These are phyloP conservation scores for Fomitopsis pinicola DNA, from an alignment of 1,284 basidiomycete genomes.

Conservation along the genomic window DNA sequence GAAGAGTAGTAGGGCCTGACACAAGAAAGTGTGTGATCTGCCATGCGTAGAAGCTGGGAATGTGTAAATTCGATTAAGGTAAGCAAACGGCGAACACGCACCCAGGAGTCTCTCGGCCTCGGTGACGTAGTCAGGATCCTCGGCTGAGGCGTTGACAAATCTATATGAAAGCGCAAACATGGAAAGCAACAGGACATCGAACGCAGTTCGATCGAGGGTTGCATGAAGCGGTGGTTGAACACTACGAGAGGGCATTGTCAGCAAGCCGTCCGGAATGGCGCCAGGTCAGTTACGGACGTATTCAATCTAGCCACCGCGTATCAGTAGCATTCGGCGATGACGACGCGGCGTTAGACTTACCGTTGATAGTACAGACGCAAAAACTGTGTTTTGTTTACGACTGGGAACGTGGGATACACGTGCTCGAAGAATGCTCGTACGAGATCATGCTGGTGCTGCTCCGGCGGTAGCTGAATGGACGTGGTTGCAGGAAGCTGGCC, in stretches of 20 bases:
- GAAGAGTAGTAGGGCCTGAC: conserved; percentile 7
- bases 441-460: conserved; percentile 2
- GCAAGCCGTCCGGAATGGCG: neutral
- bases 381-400: conserved; percentile 3
- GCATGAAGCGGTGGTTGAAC: neutral
- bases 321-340: neutral
- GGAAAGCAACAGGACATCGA: conserved; percentile 4
- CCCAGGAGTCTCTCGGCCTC: conserved; percentile 5
- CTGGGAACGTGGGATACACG: conserved; percentile 10
- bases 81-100: neutral
- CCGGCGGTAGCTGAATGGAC: neutral
- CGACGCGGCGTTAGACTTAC: neutral
- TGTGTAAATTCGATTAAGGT: neutral
- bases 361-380: conserved; percentile 4
- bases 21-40: conserved; percentile 1
- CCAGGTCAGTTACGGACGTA: neutral
- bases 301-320: neutral
- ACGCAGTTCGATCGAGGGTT: neutral
- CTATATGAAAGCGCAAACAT: conserved; percentile 2
- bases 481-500: neutral
- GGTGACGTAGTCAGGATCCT: conserved; percentile 2
- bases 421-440: conserved; percentile 7
- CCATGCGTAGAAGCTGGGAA: neutral
- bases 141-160: neutral
- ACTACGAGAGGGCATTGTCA: neutral